Conservation (phyloP, 164 flowering plant genomes). For the Euptelea pleiosperma region DNA sequence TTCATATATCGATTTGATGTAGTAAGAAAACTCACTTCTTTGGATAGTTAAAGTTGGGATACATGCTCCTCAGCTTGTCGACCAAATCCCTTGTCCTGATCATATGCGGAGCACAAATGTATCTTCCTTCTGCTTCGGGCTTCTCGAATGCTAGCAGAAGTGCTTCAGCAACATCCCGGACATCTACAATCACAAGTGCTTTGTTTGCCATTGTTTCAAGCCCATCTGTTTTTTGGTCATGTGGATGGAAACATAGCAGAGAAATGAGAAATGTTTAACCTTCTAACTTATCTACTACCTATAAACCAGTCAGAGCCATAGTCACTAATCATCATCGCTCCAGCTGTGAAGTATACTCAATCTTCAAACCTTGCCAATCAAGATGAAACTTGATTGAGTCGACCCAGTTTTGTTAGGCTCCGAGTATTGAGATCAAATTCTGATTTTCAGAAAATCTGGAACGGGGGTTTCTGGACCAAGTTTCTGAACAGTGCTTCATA, state of each 20-base stretch:
- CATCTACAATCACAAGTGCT: constrained; percentile 31
- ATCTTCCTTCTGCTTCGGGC: constrained; percentile 50
- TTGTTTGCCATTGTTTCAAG: constrained; percentile 24
- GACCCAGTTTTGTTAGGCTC: no score
- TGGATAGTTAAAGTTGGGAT: constrained; percentile 42
- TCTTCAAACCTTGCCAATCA: no score
- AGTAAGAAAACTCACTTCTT: constrained; percentile 26
- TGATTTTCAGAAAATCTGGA: no score
- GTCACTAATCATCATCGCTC: no score
- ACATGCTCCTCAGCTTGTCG: constrained; percentile 26
- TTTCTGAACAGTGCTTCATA: no score
- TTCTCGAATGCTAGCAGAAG: constrained; percentile 35
- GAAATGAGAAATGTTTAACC: background rate
- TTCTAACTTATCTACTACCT: no score
- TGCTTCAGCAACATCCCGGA: constrained; percentile 52
- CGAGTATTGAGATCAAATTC: no score
- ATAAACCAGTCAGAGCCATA: no score
- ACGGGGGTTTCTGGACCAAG: no score
- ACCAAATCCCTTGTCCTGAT: constrained; percentile 22
- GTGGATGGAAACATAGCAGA: background rate
- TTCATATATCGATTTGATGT: background rate
- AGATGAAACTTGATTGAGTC: no score
- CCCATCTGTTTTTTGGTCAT: constrained; percentile 28
- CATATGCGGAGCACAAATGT: constrained; percentile 33
- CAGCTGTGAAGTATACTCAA: no score